Conservation (phyloP, 768 basidiomycete genomes). For the Hygrocybe coccinea region DNA sequence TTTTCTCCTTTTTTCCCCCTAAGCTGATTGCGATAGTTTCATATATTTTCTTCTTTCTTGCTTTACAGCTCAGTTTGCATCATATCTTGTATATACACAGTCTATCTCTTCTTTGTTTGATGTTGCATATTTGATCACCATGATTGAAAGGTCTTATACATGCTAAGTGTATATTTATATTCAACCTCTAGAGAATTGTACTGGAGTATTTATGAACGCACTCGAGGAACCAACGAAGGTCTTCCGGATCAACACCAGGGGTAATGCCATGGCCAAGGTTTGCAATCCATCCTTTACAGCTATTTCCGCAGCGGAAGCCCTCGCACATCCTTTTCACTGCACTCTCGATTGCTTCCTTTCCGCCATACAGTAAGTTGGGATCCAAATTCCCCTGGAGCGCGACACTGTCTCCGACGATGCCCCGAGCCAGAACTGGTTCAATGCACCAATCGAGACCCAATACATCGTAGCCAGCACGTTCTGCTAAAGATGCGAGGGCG, state of each 20-base stretch:
- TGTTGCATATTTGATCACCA: neutral
- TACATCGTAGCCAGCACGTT: slow-evolving; percentile 73
- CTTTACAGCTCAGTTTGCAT: neutral
- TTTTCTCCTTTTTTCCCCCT: neutral
- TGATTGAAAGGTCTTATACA: too few relatives aligned
- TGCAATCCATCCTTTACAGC: slow-evolving; percentile 80
- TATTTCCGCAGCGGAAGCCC: slow-evolving; percentile 60
- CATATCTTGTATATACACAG: neutral
- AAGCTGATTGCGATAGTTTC: slow-evolving; percentile 1
- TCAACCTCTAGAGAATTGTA: neutral
- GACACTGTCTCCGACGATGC: slow-evolving; percentile 54
- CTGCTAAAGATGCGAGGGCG: slow-evolving; percentile 55
- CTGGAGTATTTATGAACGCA: slow-evolving; percentile 82
- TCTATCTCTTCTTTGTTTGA: neutral
- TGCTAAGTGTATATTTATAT: too few relatives aligned
- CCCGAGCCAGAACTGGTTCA: slow-evolving; percentile 67
- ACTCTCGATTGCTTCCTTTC: slow-evolving; percentile 76
- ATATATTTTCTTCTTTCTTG: neutral
- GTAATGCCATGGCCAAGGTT: slow-evolving; percentile 98
- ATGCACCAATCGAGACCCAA: slow-evolving; percentile 91
- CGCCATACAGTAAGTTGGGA: slow-evolving; percentile 81
- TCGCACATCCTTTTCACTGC: slow-evolving; percentile 80
- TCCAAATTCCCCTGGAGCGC: slow-evolving; percentile 93
- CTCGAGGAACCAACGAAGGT: slow-evolving; percentile 85
- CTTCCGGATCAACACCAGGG: slow-evolving; percentile 91